Evolutionary conservation across 345 rosid genomes (phyloP).

Genomic region (Syzygium jambos): DNA sequence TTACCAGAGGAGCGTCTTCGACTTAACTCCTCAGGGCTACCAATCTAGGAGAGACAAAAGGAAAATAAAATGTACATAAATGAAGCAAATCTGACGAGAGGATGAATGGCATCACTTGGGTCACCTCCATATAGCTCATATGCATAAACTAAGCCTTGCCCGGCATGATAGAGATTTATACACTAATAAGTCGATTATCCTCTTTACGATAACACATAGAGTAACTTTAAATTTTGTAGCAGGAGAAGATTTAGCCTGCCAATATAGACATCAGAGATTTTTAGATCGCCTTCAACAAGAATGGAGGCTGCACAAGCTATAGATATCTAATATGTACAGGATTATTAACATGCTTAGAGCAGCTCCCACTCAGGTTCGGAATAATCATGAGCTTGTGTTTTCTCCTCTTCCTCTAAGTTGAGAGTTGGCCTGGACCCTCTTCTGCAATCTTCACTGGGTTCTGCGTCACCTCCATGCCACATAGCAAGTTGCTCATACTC

Average conservation of each 20-base stretch:
- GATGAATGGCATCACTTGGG: not conserved
- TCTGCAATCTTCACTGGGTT: constrained; percentile 7
- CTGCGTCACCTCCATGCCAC: constrained; percentile 8
- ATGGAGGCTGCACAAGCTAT: constrained; percentile 3
- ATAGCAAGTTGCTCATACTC: constrained; percentile 61
- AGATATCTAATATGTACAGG: constrained; percentile 3
- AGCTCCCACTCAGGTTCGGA: constrained; percentile 84
- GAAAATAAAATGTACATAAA: not conserved
- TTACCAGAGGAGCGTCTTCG: not conserved
- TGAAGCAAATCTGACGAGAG: not conserved
- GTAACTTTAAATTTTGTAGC: not conserved
- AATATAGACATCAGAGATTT: constrained; percentile 5
- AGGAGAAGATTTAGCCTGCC: not conserved
- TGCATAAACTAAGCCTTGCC: not conserved
- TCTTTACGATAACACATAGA: not conserved
- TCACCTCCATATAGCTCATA: not conserved
- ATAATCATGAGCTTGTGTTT: constrained; percentile 8
- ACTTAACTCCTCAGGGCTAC: not conserved
- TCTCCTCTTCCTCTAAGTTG: constrained; percentile 6
- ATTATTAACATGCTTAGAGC: constrained; percentile 16
- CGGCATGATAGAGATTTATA: not conserved
- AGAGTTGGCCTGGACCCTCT: constrained; percentile 13
- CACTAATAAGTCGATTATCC: not conserved
- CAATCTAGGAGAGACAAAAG: not conserved
- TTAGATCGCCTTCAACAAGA: constrained; percentile 1